Evolutionary conservation across 805 yeast genomes (phyloP).

Genomic region (Spencermartinsiella europaea): DNA sequence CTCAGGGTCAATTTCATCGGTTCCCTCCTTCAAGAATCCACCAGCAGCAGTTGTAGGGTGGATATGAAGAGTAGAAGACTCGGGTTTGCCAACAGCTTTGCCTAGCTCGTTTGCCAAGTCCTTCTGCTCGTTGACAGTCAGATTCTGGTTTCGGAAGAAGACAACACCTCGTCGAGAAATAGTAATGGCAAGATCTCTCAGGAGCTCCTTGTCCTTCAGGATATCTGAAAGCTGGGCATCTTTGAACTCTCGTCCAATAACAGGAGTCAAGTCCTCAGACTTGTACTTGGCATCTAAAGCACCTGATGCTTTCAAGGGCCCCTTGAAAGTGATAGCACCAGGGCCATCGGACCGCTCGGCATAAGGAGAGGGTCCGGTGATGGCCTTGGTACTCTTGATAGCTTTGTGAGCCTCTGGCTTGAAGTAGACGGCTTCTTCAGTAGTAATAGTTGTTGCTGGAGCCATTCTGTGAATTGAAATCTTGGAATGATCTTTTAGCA

Average conservation of each 20-base stretch:
- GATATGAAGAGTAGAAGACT: constrained; percentile 27
- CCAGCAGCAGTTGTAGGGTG: constrained; percentile 32
- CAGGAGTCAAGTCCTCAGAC: constrained; percentile 28
- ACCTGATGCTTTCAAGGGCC: constrained; percentile 24
- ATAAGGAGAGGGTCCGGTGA: constrained; percentile 27
- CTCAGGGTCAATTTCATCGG: constrained; percentile 27
- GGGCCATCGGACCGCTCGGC: constrained; percentile 16
- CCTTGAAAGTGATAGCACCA: constrained; percentile 4
- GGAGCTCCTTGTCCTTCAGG: constrained; percentile 25
- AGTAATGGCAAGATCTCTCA: constrained; percentile 42
- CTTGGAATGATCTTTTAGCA: no score
- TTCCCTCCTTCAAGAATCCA: constrained; percentile 24
- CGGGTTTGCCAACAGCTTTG: constrained; percentile 28
- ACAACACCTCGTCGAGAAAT: constrained; percentile 48
- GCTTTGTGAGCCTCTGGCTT: background rate
- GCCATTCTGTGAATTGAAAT: no score
- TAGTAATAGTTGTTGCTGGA: no score
- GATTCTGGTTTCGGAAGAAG: constrained; percentile 44
- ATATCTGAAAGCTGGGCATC: constrained; percentile 26
- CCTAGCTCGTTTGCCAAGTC: constrained; percentile 26
- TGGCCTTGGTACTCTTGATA: background rate
- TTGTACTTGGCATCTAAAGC: constrained; percentile 25
- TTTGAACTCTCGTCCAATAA: constrained; percentile 30
- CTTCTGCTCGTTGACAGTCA: constrained; percentile 28
- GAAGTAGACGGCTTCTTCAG: background rate